Conservation (phyloP, 306 rosid genomes). For the Adenanthera pavonina region DNA sequence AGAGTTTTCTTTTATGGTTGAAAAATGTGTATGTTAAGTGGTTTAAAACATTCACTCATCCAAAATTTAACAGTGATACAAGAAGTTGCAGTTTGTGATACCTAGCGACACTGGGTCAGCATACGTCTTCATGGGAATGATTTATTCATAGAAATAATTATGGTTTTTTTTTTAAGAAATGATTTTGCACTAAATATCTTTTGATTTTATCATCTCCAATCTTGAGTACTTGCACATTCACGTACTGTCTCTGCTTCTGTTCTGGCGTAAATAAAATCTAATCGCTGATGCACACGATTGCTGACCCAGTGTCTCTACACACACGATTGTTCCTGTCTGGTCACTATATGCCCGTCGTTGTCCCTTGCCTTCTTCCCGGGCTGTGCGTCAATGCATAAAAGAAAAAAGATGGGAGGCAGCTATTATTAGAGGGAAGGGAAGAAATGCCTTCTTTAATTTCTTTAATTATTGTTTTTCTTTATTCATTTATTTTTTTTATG, state of each 20-base stretch:
- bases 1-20: constrained; percentile 18
- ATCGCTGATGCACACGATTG: not conserved
- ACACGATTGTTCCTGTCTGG: not conserved
- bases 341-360: not conserved
- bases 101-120: constrained; percentile 78
- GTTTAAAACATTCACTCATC: constrained; percentile 65
- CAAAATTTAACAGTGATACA: constrained; percentile 70
- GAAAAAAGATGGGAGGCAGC: too few species aligned
- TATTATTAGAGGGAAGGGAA: too few species aligned
- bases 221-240: too few species aligned
- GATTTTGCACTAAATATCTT: not conserved
- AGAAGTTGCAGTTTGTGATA: constrained; percentile 66
- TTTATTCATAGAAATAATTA: not conserved
- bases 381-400: too few species aligned
- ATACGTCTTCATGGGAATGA: not conserved
- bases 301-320: not conserved
- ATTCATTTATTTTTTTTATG: too few species aligned
- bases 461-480: too few species aligned
- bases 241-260: not conserved
- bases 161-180: not conserved
- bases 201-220: not conserved
- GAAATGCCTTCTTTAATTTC: too few species aligned
- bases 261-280: not conserved
- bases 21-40: constrained; percentile 1
- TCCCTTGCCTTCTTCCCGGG: not conserved